Evolutionary conservation across 768 basidiomycete genomes (phyloP).

Genomic region (Crepidotus variabilis): DNA sequence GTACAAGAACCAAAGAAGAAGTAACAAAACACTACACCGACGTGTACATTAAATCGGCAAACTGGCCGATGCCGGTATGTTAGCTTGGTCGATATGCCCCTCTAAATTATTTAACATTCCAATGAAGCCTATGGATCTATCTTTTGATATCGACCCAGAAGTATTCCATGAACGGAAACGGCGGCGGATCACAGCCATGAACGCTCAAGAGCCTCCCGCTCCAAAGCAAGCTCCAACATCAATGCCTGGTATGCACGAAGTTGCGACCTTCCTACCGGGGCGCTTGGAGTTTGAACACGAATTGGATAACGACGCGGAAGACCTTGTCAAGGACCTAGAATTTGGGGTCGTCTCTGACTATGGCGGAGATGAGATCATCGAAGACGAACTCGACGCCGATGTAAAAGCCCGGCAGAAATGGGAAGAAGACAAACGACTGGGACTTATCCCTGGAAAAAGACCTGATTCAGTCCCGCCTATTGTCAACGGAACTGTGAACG

Average conservation of each 20-base stretch:
- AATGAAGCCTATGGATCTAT: constrained; percentile 46
- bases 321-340: constrained; percentile 92
- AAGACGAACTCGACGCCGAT: constrained; percentile 76
- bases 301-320: constrained; percentile 94
- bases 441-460: constrained; percentile 22
- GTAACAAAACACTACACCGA: constrained; percentile 85
- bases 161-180: constrained; percentile 90
- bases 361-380: constrained; percentile 77
- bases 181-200: constrained; percentile 80
- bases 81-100: constrained; percentile 1
- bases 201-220: constrained; percentile 46
- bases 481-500: constrained; percentile 42
- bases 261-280: constrained; percentile 90
- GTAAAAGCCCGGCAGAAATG: constrained; percentile 55
- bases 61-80: constrained; percentile 81
- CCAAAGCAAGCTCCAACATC: constrained; percentile 83
- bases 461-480: constrained; percentile 27
- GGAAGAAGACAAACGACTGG: constrained; percentile 42
- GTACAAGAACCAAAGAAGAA: constrained; percentile 91
- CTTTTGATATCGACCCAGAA: constrained; percentile 71
- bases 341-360: constrained; percentile 86
- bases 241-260: constrained; percentile 87
- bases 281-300: constrained; percentile 99
- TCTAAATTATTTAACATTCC: constrained; percentile 7
- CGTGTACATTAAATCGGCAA: constrained; percentile 73